Conservation (phyloP, 2,329 filamentous ascomycete species). For the Trichoderma atrobrunneum region DNA sequence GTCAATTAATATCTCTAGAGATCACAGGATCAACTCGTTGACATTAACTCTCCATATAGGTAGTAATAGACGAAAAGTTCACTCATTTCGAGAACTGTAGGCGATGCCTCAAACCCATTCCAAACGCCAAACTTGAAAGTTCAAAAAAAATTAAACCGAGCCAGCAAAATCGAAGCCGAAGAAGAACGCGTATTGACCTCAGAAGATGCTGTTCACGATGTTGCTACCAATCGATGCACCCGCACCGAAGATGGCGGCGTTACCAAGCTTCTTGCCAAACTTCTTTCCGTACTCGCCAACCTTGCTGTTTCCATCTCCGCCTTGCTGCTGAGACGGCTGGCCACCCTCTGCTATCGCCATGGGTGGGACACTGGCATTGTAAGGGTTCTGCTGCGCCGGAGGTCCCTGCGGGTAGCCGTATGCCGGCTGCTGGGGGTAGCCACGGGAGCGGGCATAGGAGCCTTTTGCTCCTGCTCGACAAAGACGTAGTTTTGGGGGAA, state of each 20-base stretch:
- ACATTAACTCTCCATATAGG: not conserved
- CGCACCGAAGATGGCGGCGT: constrained; percentile 83
- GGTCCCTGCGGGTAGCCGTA: constrained; percentile 35
- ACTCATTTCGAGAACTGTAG: not conserved
- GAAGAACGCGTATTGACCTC: constrained; percentile 28
- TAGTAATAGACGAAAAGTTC: not conserved
- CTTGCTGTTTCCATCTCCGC: constrained; percentile 51
- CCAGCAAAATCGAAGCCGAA: not conserved
- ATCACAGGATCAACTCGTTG: not conserved
- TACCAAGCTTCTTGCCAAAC: constrained; percentile 87
- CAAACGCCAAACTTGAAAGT: not conserved
- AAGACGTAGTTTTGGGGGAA: constrained; percentile 92
- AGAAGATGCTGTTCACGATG: constrained; percentile 89
- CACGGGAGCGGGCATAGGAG: constrained; percentile 28
- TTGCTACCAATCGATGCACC: constrained; percentile 88
- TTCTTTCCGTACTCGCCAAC: constrained; percentile 80
- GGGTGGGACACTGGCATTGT: constrained; percentile 68
- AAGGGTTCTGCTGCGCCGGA: constrained; percentile 55
- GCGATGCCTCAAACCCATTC: not conserved
- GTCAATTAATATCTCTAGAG: not conserved
- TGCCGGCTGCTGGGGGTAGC: constrained; percentile 39
- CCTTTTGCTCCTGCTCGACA: constrained; percentile 59
- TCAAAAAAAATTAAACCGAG: not conserved
- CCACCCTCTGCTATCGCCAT: constrained; percentile 67
- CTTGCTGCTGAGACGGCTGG: constrained; percentile 34